Evolutionary conservation across 169 alveolate genomes (phyloP).

Genomic region (Perkinsus olseni): DNA sequence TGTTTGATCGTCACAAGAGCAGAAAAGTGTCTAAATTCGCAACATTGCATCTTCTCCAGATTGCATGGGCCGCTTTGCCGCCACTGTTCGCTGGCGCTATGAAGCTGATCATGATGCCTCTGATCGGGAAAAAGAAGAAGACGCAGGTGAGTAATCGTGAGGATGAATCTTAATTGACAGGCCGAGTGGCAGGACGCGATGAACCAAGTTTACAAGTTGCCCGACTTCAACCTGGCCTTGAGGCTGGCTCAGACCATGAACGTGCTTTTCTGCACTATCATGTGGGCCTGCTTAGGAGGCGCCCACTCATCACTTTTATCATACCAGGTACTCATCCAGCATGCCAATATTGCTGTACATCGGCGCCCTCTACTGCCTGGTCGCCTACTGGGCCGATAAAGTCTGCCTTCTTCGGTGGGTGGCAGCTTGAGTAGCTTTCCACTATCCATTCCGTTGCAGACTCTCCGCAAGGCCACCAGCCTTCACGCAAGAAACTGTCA

Average conservation of each 20-base stretch:
- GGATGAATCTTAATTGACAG: too few species aligned
- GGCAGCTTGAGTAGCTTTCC: not conserved
- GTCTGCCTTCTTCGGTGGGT: not conserved
- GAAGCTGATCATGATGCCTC: not conserved
- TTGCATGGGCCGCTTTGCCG: not conserved
- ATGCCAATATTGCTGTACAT: not conserved
- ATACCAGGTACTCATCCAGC: not conserved
- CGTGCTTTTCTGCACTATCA: not conserved
- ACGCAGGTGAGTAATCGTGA: not conserved
- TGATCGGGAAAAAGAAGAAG: not conserved
- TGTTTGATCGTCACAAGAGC: too few species aligned
- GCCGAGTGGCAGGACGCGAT: not conserved
- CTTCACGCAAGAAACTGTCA: not conserved
- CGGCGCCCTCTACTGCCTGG: not conserved
- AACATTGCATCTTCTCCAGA: too few species aligned
- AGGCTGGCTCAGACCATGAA: not conserved
- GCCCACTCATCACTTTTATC: too few species aligned
- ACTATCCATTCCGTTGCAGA: not conserved
- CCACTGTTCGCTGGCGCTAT: not conserved
- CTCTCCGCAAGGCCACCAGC: not conserved
- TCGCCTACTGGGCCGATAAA: not conserved
- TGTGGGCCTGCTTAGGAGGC: too few species aligned
- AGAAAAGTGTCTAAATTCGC: too few species aligned
- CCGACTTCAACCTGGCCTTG: not conserved
- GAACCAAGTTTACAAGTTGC: not conserved